Percentiles rank a stretch among this genome's conserved stretches.
These are phyloP conservation scores for Leptographium wingfieldii DNA, from an alignment of 2,329 filamentous ascomycete genomes.

Conservation along the genomic window DNA sequence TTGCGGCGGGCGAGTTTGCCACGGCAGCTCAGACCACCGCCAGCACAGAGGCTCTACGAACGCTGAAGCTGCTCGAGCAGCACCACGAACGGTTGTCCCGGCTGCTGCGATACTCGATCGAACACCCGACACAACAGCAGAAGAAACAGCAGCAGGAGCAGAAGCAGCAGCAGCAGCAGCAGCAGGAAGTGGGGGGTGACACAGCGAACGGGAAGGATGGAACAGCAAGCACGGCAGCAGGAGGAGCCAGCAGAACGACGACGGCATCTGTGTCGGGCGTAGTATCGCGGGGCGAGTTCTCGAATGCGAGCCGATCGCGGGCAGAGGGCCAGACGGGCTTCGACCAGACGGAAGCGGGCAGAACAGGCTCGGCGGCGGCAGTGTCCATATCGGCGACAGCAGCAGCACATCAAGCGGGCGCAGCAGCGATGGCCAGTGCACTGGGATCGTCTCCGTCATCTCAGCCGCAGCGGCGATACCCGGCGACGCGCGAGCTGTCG, in stretches of 20 bases:
- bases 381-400: constrained; percentile 17
- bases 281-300: constrained; percentile 11
- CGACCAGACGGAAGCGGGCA: too few species aligned
- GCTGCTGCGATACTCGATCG: constrained; percentile 60
- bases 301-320: neutral
- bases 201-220: neutral
- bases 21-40: constrained; percentile 63
- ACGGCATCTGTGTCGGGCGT: constrained; percentile 10
- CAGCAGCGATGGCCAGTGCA: constrained; percentile 7
- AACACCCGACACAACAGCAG: constrained; percentile 29
- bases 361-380: neutral
- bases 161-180: neutral
- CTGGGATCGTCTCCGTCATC: neutral
- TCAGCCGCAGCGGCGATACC: constrained; percentile 29
- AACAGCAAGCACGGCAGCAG: constrained; percentile 13
- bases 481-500: constrained; percentile 54
- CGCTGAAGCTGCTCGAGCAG: constrained; percentile 70
- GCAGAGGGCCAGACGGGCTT: neutral
- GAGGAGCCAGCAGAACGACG: neutral
- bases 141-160: neutral
- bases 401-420: constrained; percentile 3
- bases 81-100: constrained; percentile 78
- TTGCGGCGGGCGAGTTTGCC: constrained; percentile 80
- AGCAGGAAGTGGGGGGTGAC: neutral
- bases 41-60: constrained; percentile 63